Evolutionary conservation across 768 basidiomycete genomes (phyloP), one percentile per base, ranked within the genome.

Genomic region (Lentinus brumalis): DNA sequence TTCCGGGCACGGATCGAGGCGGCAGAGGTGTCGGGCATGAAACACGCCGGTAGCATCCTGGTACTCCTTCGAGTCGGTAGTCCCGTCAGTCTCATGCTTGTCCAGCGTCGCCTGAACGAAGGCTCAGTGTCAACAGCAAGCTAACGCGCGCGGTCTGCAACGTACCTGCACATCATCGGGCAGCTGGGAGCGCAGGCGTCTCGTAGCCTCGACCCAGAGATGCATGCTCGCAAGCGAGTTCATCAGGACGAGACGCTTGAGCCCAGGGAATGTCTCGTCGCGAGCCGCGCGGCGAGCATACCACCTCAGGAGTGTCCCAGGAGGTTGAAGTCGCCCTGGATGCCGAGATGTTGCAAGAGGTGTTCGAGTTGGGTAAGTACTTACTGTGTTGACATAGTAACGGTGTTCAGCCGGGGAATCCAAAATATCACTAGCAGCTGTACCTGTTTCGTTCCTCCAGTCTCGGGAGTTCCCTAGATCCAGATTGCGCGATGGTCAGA

Each of bases 341-440:
- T 77, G 2, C 70, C 76, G 52, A 86, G 72, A 68, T 83, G 76
- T 12, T 53, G 32, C 46, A 86, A 62, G 9, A 85, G 70, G 67
- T 69, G 70, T 45, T 66, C 61, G 12, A 85, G 77, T 70, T 86
- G 81, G n/a, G n/a, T n/a, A n/a, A n/a, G n/a, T n/a, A n/a, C n/a
- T n/a, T n/a, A n/a, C n/a, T n/a, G n/a, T n/a, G n/a, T n/a, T n/a
- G n/a, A n/a, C n/a, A n/a, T n/a, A n/a, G n/a, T n/a, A n/a, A n/a
- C n/a, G n/a, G n/a, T n/a, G n/a, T n/a, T n/a, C n/a, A n/a, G n/a
- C n/a, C n/a, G n/a, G n/a, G n/a, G n/a, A n/a, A n/a, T 26, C 21
- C 21, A 2, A 26, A 26, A 26, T 26, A 26, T 26, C 21, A 1
- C 21, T 26, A 26, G 21, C 21, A 26, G 21, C 21, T 26, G 21